Conservation (phyloP, 2,329 filamentous ascomycete genomes). For the Sarocladium oryzae region DNA sequence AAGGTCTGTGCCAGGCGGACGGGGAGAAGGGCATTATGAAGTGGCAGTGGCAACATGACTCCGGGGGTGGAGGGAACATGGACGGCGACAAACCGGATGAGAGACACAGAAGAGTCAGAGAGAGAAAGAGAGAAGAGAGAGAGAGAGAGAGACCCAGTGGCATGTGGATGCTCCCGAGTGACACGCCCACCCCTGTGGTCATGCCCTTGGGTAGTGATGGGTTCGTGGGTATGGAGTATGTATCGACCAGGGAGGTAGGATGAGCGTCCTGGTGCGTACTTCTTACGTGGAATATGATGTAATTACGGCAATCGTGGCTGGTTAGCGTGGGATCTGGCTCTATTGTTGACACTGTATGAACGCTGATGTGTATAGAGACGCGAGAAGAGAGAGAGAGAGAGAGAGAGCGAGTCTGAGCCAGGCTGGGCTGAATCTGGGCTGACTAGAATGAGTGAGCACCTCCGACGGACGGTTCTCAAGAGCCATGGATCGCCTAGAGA, state of each 20-base stretch:
- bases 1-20: conserved; percentile 5
- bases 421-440: too few relatives aligned
- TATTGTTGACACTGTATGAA: too few relatives aligned
- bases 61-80: background rate
- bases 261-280: too few relatives aligned
- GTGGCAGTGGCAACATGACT: conserved; percentile 5
- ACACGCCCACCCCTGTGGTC: background rate
- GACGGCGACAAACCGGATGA: background rate
- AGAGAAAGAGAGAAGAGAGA: background rate
- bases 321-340: background rate
- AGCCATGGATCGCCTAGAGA: too few relatives aligned
- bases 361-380: too few relatives aligned
- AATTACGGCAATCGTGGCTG: too few relatives aligned
- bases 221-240: background rate
- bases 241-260: background rate
- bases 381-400: too few relatives aligned
- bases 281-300: background rate
- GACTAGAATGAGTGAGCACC: too few relatives aligned
- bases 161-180: conserved; percentile 8
- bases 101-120: background rate
- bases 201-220: conserved; percentile 3
- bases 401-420: too few relatives aligned
- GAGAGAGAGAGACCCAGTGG: background rate
- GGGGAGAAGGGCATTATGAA: conserved; percentile 6
- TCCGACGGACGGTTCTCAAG: too few relatives aligned